These are phyloP conservation scores for Halocafeteria seosinensis DNA, from an alignment of 108 stramenopile species.

Conservation along the genomic window DNA sequence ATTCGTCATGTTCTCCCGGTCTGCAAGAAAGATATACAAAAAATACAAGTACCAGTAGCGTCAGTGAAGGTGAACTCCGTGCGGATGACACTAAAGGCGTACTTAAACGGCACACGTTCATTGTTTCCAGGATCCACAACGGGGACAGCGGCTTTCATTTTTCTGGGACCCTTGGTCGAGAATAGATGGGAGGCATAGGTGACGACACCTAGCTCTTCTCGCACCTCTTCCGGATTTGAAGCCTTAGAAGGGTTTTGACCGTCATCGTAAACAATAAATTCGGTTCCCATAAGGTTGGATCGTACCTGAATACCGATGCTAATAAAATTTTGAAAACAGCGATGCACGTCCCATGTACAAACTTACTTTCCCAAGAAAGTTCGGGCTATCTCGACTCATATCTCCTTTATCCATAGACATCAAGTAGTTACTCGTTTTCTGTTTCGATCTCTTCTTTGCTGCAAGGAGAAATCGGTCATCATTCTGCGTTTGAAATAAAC, in stretches of 20 bases:
- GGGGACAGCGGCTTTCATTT: slow-evolving; percentile 56
- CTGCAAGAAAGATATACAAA: no score
- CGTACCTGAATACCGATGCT: no score
- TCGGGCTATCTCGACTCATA: slow-evolving; percentile 38
- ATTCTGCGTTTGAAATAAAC: no score
- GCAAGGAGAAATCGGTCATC: slow-evolving; percentile 63
- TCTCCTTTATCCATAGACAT: slow-evolving; percentile 55
- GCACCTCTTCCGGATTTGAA: slow-evolving; percentile 17
- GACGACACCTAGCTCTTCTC: slow-evolving; percentile 55
- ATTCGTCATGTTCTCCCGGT: slow-evolving; percentile 25
- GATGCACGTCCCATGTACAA: no score
- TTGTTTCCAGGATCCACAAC: slow-evolving; percentile 22
- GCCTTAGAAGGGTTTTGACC: slow-evolving; percentile 53
- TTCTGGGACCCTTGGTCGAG: slow-evolving; percentile 58
- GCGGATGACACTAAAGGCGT: no score
- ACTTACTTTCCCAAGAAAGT: slow-evolving; percentile 64
- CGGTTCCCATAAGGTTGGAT: slow-evolving; percentile 65
- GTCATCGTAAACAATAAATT: slow-evolving; percentile 59
- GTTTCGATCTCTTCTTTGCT: slow-evolving; percentile 56
- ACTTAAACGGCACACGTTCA: slow-evolving; percentile 19
- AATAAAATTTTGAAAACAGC: no score
- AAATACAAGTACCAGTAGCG: no score
- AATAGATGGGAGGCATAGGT: slow-evolving; percentile 53
- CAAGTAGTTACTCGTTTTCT: slow-evolving; percentile 65
- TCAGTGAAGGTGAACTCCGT: no score